These are phyloP conservation scores for Pyricularia grisea DNA, from an alignment of 2,329 filamentous ascomycete genomes.

Conservation along the genomic window DNA sequence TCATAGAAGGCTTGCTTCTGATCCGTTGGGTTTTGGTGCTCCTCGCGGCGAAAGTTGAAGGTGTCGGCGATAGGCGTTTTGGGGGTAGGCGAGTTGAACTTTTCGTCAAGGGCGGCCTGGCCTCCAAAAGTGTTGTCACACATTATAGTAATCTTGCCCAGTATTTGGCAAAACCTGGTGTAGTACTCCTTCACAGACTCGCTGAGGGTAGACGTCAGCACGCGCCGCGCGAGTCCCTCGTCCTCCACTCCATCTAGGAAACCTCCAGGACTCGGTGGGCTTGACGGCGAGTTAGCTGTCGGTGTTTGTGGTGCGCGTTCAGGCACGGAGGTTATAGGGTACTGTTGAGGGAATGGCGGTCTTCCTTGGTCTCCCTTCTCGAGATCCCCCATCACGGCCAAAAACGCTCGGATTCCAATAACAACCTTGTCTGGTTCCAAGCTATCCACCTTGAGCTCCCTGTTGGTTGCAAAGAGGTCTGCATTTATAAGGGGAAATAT, in stretches of 20 bases:
- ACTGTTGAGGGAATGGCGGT: slow-evolving; percentile 77
- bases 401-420: slow-evolving; percentile 89
- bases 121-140: slow-evolving; percentile 97
- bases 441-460: slow-evolving; percentile 79
- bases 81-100: slow-evolving; percentile 76
- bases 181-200: slow-evolving; percentile 81
- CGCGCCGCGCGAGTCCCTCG: slow-evolving; percentile 58
- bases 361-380: slow-evolving; percentile 70
- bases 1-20: slow-evolving; percentile 95
- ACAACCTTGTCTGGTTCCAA: slow-evolving; percentile 95
- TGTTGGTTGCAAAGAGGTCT: slow-evolving; percentile 68
- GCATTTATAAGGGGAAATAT: slow-evolving; percentile 95
- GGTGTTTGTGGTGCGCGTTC: slow-evolving; percentile 43
- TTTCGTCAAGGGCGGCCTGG: slow-evolving; percentile 90
- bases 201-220: slow-evolving; percentile 53
- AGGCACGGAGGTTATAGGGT: slow-evolving; percentile 23
- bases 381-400: slow-evolving; percentile 86
- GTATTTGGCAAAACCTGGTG: slow-evolving; percentile 82
- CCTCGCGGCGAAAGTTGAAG: slow-evolving; percentile 86
- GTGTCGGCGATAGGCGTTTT: slow-evolving; percentile 94
- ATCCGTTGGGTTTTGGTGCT: slow-evolving; percentile 61
- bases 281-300: slow-evolving; percentile 28
- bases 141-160: slow-evolving; percentile 91
- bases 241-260: slow-evolving; percentile 30
- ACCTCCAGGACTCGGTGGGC: slow-evolving; percentile 14